Percentiles rank a stretch among this genome's conserved stretches.
Evolutionary conservation across 1,284 basidiomycete species (phyloP).

Genomic region (Acaromyces ingoldii): DNA sequence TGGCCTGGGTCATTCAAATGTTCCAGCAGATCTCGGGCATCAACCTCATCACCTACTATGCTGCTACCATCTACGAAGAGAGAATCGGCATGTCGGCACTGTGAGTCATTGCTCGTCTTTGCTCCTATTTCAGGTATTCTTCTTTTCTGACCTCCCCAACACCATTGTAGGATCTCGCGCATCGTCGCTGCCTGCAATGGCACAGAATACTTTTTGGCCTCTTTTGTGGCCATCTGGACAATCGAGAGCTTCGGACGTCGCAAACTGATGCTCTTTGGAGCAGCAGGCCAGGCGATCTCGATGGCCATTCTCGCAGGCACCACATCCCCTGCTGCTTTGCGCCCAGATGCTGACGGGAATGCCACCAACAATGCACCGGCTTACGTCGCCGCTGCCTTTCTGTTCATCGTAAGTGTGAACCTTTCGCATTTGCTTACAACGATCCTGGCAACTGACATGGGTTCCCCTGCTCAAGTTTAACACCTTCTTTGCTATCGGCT

Average conservation of each 20-base stretch:
- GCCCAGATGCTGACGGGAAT: neutral
- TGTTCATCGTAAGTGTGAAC: slow-evolving; percentile 18
- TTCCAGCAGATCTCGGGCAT: slow-evolving; percentile 44
- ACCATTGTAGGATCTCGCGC: slow-evolving; percentile 31
- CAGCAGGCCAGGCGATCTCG: slow-evolving; percentile 29
- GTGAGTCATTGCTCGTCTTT: too few relatives aligned
- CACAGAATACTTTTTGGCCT: slow-evolving; percentile 45
- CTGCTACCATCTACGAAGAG: slow-evolving; percentile 39
- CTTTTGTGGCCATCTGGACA: slow-evolving; percentile 39
- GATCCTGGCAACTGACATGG: too few relatives aligned
- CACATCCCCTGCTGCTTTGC: slow-evolving; percentile 4
- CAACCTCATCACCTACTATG: slow-evolving; percentile 49
- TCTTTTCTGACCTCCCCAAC: too few relatives aligned
- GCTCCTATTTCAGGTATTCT: too few relatives aligned
- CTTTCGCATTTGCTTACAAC: too few relatives aligned
- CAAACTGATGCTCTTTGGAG: slow-evolving; percentile 41
- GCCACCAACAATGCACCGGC: slow-evolving; percentile 15
- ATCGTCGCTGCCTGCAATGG: neutral
- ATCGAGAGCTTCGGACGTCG: slow-evolving; percentile 42
- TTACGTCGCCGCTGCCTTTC: slow-evolving; percentile 35
- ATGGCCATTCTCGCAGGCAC: slow-evolving; percentile 31
- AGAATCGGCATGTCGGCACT: slow-evolving; percentile 32
- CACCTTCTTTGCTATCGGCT: slow-evolving; percentile 44
- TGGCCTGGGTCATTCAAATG: slow-evolving; percentile 44
- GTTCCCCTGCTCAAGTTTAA: too few relatives aligned